These are phyloP conservation scores for Scytalidium lignicola DNA, from an alignment of 2,329 filamentous ascomycete genomes.

Conservation along the genomic window DNA sequence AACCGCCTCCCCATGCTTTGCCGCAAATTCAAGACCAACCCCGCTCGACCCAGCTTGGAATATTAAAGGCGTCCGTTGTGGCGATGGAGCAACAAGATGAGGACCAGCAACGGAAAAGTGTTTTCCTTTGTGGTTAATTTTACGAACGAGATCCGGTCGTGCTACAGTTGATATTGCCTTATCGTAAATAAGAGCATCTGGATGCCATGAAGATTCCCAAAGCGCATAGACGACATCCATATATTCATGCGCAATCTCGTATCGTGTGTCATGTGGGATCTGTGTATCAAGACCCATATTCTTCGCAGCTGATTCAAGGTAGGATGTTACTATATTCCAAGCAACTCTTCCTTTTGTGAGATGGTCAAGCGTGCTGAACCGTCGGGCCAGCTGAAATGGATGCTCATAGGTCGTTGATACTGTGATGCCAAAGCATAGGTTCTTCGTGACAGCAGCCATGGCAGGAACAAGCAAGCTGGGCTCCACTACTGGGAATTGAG, in stretches of 20 bases:
- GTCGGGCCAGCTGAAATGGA: slow-evolving; percentile 60
- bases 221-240: slow-evolving; percentile 31
- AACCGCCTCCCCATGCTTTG: slow-evolving; percentile 63
- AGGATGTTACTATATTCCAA: slow-evolving; percentile 61
- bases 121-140: slow-evolving; percentile 59
- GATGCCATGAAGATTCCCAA: slow-evolving; percentile 21
- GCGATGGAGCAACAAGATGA: slow-evolving; percentile 59
- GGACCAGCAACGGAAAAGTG: slow-evolving; percentile 57
- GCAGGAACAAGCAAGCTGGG: slow-evolving; percentile 56
- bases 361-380: slow-evolving; percentile 61
- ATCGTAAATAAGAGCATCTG: slow-evolving; percentile 9
- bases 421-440: slow-evolving; percentile 60
- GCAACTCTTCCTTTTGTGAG: slow-evolving; percentile 54
- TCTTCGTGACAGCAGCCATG: slow-evolving; percentile 63
- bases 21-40: slow-evolving; percentile 59
- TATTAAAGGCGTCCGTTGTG: slow-evolving; percentile 61
- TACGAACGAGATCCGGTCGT: not conserved
- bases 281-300: slow-evolving; percentile 52
- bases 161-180: not conserved
- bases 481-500: slow-evolving; percentile 65
- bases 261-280: slow-evolving; percentile 59
- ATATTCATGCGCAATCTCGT: slow-evolving; percentile 58
- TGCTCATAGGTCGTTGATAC: slow-evolving; percentile 62
- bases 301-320: slow-evolving; percentile 56
- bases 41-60: slow-evolving; percentile 63